Conservation (phyloP, 768 basidiomycete species). For the Fomitopsis serialis region DNA sequence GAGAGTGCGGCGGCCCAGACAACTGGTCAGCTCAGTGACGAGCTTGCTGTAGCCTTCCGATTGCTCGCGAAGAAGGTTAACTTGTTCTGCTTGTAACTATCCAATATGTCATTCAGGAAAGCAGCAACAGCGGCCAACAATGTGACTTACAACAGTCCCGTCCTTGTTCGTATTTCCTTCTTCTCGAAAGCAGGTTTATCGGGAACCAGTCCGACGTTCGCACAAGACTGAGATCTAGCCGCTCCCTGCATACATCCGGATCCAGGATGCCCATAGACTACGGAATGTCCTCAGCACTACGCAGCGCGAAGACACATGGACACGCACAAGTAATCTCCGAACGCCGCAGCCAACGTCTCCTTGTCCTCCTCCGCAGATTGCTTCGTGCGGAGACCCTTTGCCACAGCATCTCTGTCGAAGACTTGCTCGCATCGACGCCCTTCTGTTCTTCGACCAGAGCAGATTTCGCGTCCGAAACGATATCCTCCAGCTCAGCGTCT, state of each 20-base stretch:
- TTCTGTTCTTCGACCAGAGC: conserved; percentile 22
- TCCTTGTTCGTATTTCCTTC: conserved; percentile 77
- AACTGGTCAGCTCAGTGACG: conserved; percentile 74
- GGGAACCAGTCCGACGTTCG: conserved; percentile 60
- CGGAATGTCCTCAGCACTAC: not conserved
- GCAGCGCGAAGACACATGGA: conserved; percentile 1
- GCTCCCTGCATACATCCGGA: conserved; percentile 61
- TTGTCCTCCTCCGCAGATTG: conserved; percentile 59
- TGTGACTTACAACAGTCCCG: conserved; percentile 69
- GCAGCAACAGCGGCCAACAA: not conserved
- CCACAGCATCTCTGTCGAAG: conserved; percentile 8
- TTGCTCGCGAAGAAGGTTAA: conserved; percentile 96
- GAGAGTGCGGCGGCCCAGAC: conserved; percentile 72
- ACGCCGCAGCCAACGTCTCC: conserved; percentile 53
- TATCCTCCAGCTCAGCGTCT: conserved; percentile 73
- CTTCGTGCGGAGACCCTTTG: conserved; percentile 33
- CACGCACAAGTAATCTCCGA: conserved; percentile 55
- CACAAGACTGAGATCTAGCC: conserved; percentile 60
- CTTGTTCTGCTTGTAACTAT: conserved; percentile 97
- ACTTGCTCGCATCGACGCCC: conserved; percentile 1
- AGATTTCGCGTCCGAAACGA: conserved; percentile 47
- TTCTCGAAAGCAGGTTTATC: conserved; percentile 65
- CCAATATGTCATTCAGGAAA: not conserved
- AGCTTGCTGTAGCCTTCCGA: conserved; percentile 97
- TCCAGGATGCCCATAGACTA: conserved; percentile 57